phyloP scores from a whole-genome alignment of 257 asterid species.

The Solanum neorickii region DNA sequence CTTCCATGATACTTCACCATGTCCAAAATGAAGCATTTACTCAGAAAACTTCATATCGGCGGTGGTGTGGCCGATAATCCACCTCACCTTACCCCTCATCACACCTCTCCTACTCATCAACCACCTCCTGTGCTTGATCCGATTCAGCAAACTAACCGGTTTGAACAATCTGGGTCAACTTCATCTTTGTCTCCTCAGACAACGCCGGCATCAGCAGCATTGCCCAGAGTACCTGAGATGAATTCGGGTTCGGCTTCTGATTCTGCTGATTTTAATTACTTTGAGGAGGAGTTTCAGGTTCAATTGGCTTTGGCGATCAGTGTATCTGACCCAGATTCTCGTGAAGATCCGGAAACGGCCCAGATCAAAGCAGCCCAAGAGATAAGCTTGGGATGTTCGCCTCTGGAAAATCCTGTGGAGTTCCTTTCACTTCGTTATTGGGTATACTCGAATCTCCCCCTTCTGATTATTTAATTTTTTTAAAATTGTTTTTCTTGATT shows the following conservation, averaged over 20 bases:
- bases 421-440: slow-evolving; percentile 70
- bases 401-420: slow-evolving; percentile 56
- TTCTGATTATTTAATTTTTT: background rate
- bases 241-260: background rate
- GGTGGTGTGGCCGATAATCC: slow-evolving; percentile 11
- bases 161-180: slow-evolving; percentile 1
- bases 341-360: slow-evolving; percentile 77
- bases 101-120: background rate
- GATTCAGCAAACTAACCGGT: background rate
- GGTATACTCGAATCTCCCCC: slow-evolving; percentile 27
- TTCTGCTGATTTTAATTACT: slow-evolving; percentile 39
- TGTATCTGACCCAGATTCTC: slow-evolving; percentile 67
- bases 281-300: slow-evolving; percentile 97
- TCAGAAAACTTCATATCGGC: slow-evolving; percentile 94
- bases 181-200: background rate
- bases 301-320: slow-evolving; percentile 97
- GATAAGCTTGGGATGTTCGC: slow-evolving; percentile 80
- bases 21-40: slow-evolving; percentile 92
- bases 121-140: background rate
- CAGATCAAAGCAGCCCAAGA: slow-evolving; percentile 85
- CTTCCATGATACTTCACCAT: slow-evolving; percentile 52
- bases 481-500: background rate
- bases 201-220: slow-evolving; percentile 6
- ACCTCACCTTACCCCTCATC: background rate
- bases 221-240: background rate